A percentile compares a stretch with the other conserved stretches of the same genome.
These are phyloP conservation scores for Tremellales sp. DNA, from an alignment of 1,284 basidiomycete genomes.

Conservation along the genomic window DNA sequence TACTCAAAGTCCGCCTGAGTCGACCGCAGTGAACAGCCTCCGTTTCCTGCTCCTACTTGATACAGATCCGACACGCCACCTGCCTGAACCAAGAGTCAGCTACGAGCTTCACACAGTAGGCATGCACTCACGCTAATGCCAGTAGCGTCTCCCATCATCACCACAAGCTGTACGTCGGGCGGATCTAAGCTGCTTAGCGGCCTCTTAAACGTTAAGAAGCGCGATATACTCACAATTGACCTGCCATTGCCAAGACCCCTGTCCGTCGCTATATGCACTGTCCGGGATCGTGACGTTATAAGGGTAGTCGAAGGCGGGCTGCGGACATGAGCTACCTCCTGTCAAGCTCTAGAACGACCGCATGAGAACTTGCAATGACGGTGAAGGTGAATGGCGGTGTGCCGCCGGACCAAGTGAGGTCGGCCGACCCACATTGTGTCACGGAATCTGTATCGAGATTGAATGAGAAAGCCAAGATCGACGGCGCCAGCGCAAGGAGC, in stretches of 20 bases:
- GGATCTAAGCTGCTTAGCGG: slow-evolving; percentile 21
- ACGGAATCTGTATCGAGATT: background rate
- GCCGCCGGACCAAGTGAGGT: slow-evolving; percentile 28
- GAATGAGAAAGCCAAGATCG: background rate
- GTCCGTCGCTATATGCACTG: slow-evolving; percentile 15
- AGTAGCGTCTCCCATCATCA: slow-evolving; percentile 40
- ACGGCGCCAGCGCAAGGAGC: background rate
- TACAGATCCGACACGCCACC: slow-evolving; percentile 36
- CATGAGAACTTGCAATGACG: slow-evolving; percentile 23
- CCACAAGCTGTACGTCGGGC: slow-evolving; percentile 21
- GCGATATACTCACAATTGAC: slow-evolving; percentile 38
- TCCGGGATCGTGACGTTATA: slow-evolving; percentile 30
- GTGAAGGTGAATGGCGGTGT: slow-evolving; percentile 29
- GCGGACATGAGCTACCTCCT: background rate
- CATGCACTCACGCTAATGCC: slow-evolving; percentile 39
- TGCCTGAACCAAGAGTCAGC: slow-evolving; percentile 4
- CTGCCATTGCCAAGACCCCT: slow-evolving; percentile 24
- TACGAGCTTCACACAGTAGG: no score
- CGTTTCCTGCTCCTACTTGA: slow-evolving; percentile 16
- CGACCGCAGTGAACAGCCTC: slow-evolving; percentile 22
- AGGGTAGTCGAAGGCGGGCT: slow-evolving; percentile 40
- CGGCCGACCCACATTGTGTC: slow-evolving; percentile 22
- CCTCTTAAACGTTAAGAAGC: background rate
- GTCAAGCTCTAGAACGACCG: background rate
- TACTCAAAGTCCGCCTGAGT: slow-evolving; percentile 23